Evolutionary conservation across 2,329 filamentous ascomycete species (phyloP).

Genomic region (Alternaria gansuensis): DNA sequence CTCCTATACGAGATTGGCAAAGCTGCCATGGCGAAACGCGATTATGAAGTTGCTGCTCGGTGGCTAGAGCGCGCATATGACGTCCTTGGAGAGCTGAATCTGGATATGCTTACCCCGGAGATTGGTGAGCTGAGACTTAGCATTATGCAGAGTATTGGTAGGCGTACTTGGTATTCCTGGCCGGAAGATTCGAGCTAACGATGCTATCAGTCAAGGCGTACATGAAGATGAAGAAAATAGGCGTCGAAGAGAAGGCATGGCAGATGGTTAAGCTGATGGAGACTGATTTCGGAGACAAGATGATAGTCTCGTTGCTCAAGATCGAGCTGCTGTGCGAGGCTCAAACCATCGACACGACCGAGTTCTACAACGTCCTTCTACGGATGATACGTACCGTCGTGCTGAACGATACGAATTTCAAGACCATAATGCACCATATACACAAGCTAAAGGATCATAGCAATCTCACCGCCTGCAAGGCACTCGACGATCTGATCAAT

Average conservation of each 20-base stretch:
- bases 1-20: slow-evolving; percentile 77
- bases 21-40: slow-evolving; percentile 61
- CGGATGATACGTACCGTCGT: slow-evolving; percentile 69
- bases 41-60: slow-evolving; percentile 66
- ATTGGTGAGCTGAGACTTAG: slow-evolving; percentile 71
- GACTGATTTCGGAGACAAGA: slow-evolving; percentile 69
- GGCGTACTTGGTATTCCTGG: background rate
- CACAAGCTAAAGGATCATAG: slow-evolving; percentile 65
- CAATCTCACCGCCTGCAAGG: slow-evolving; percentile 51
- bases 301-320: slow-evolving; percentile 72
- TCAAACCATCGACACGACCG: slow-evolving; percentile 46
- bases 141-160: slow-evolving; percentile 66
- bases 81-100: slow-evolving; percentile 64
- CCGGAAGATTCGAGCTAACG: slow-evolving; percentile 18
- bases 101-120: slow-evolving; percentile 66
- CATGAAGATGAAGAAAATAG: slow-evolving; percentile 58
- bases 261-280: slow-evolving; percentile 70
- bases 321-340: slow-evolving; percentile 70
- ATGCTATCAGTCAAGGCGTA: slow-evolving; percentile 62
- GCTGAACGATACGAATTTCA: slow-evolving; percentile 70
- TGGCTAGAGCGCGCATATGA: slow-evolving; percentile 78
- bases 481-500: slow-evolving; percentile 71
- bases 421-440: slow-evolving; percentile 71
- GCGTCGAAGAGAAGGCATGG: slow-evolving; percentile 62
- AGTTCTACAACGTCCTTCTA: slow-evolving; percentile 62